Base-by-base conservation (phyloP, 2,329 filamentous ascomycete genomes). In the Penicillium sp. region DNA sequence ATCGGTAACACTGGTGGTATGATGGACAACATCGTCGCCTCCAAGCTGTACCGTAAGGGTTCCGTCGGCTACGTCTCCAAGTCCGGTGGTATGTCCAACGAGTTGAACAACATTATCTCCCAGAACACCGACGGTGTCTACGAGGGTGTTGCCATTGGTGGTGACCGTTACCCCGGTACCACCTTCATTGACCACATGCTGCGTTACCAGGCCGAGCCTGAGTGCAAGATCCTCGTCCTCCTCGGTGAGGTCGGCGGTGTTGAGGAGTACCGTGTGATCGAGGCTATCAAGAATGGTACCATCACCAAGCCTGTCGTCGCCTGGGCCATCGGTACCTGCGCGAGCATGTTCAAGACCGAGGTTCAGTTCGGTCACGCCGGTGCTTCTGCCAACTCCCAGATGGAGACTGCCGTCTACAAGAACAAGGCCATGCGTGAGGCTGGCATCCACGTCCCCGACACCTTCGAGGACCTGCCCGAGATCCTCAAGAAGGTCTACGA, bases 21-120 rank as follows among this genome's bases (percentile, higher is more conserved):
- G 93, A 98, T 98, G 93, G 93, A 98, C 82, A 98, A 98, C 83
- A 98, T 98, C 66, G 93, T 98, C 57, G 89, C 93, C 62, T 97
- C 93, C 72, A 98, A 98, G 85, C 88, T 98, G 52, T 98, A 98
- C 85, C 91, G 93, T 75, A 93, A 93, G 77, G 93, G 93, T 64
- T 97, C 93, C 62, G 90, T 98, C 60, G 93, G 89, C 64, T 98
- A 98, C 75, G 93, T 98, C 74, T 97, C 91, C 81, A 98, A 98
- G 82, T 98, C 93, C 49, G 93, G 93, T 70, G 93, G 93, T 77
- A 98, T 98, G 93, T 97, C 93, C 74, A 98, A 98, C 81, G 93
- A 98, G 80, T 78, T 98, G 67, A 98, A 98, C 86, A 98, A 98
- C 84, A 97, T 98, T 74, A 87, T 98, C 67, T 82, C 90, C 49